These are phyloP conservation scores for Tuber melanosporum DNA, from an alignment of 495 filamentous ascomycete species.

Conservation along the genomic window DNA sequence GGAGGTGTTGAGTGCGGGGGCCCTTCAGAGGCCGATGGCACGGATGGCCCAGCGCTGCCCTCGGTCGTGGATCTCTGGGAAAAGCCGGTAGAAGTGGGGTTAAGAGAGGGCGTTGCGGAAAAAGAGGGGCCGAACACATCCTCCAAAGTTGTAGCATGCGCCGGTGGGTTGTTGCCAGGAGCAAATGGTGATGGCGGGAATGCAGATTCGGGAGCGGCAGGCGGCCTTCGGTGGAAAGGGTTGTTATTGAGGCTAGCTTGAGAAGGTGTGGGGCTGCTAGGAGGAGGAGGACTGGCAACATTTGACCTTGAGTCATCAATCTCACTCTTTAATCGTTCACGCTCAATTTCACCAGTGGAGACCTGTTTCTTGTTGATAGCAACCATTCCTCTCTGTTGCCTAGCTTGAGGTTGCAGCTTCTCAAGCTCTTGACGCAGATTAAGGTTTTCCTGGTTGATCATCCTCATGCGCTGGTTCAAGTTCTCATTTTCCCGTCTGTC, in stretches of 20 bases:
- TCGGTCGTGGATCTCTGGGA: constrained; percentile 49
- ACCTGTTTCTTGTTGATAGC: constrained; percentile 98
- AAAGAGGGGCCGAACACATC: constrained; percentile 81
- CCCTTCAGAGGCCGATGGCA: constrained; percentile 48
- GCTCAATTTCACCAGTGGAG: constrained; percentile 75
- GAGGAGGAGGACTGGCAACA: constrained; percentile 45
- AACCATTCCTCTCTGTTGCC: constrained; percentile 90
- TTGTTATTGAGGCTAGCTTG: constrained; percentile 35
- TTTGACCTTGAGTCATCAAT: constrained; percentile 53
- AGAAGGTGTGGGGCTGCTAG: constrained; percentile 38
- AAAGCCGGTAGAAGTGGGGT: constrained; percentile 53
- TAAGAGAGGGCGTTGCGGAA: constrained; percentile 46
- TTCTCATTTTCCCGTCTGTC: constrained; percentile 82
- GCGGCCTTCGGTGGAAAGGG: constrained; percentile 42
- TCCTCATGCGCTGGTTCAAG: constrained; percentile 79
- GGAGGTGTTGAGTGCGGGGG: constrained; percentile 52
- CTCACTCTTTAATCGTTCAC: constrained; percentile 74
- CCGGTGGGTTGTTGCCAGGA: constrained; percentile 46
- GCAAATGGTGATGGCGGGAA: constrained; percentile 58
- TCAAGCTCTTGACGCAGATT: constrained; percentile 82
- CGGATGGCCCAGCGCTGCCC: constrained; percentile 50
- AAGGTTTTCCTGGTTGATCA: constrained; percentile 70
- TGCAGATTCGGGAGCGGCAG: constrained; percentile 58
- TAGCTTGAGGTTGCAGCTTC: constrained; percentile 77
- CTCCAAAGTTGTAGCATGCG: constrained; percentile 70